phyloP scores from a whole-genome alignment of 306 rosid genomes.

The Ormosia emarginata region DNA sequence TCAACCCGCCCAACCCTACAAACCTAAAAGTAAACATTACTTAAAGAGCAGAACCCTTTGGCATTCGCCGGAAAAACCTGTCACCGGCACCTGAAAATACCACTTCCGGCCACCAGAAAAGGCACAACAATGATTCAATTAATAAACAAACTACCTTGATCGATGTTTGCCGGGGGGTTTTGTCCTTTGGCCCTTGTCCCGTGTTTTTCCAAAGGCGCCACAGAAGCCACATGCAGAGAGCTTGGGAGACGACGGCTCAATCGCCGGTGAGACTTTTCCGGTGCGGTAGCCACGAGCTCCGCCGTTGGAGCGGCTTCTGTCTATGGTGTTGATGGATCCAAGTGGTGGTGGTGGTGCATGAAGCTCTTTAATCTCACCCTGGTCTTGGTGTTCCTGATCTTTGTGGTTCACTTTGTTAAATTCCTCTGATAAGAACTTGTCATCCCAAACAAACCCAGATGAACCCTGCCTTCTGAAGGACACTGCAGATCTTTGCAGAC shows the following conservation, averaged over 20 bases:
- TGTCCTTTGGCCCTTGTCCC: slow-evolving; percentile 24
- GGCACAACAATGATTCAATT: not conserved
- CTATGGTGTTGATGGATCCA: slow-evolving; percentile 35
- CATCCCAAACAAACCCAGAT: slow-evolving; percentile 79
- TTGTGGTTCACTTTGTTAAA: slow-evolving; percentile 28
- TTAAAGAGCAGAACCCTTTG: not conserved
- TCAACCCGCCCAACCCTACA: slow-evolving; percentile 16
- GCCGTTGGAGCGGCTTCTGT: slow-evolving; percentile 62
- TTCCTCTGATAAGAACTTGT: slow-evolving; percentile 44
- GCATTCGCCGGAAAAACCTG: slow-evolving; percentile 25
- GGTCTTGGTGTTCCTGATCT: not conserved
- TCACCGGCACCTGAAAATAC: slow-evolving; percentile 5
- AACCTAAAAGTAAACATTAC: not conserved
- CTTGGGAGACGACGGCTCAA: slow-evolving; percentile 79
- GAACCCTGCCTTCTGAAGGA: slow-evolving; percentile 89
- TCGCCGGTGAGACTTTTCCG: slow-evolving; percentile 60
- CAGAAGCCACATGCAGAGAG: slow-evolving; percentile 74
- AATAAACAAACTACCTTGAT: slow-evolving; percentile 24
- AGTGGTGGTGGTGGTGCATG: slow-evolving; percentile 13
- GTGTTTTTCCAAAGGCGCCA: slow-evolving; percentile 53
- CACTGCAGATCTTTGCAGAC: slow-evolving; percentile 77
- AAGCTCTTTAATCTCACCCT: not conserved
- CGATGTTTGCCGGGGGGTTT: slow-evolving; percentile 38
- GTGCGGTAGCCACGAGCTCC: slow-evolving; percentile 54
- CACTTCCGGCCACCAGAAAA: not conserved